A percentile compares a stretch with the other conserved stretches of the same genome.
phyloP scores from a whole-genome alignment of 2,329 filamentous ascomycete species.

The Stagonosporopsis tanaceti region DNA sequence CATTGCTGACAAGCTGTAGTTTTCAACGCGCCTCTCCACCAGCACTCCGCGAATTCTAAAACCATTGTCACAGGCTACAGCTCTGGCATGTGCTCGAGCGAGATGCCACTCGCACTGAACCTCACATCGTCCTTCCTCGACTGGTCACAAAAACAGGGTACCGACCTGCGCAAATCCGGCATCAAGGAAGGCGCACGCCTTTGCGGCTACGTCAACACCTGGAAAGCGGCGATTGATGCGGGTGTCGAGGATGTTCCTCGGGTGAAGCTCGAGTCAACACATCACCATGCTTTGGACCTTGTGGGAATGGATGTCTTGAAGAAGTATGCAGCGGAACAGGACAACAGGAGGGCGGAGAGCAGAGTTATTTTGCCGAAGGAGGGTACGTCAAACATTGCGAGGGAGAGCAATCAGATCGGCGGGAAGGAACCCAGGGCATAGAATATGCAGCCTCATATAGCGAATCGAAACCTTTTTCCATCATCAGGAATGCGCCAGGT shows the following conservation, averaged over 20 bases:
- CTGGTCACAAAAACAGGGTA: conserved; percentile 63
- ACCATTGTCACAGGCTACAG: conserved; percentile 17
- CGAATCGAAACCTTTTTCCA: too few relatives aligned
- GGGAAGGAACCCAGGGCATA: conserved; percentile 37
- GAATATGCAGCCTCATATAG: not conserved
- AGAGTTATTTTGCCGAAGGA: conserved; percentile 21
- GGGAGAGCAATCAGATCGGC: conserved; percentile 35
- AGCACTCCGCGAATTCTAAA: conserved; percentile 24
- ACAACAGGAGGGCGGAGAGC: conserved; percentile 24
- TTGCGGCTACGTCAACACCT: conserved; percentile 65
- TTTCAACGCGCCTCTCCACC: conserved; percentile 35
- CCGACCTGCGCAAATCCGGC: conserved; percentile 63
- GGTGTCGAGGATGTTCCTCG: conserved; percentile 42
- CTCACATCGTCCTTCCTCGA: conserved; percentile 68
- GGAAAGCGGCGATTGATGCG: conserved; percentile 56
- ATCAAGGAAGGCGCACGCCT: conserved; percentile 65
- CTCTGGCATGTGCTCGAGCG: conserved; percentile 29
- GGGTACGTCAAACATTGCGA: conserved; percentile 17
- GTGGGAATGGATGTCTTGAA: conserved; percentile 58
- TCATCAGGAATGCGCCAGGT: too few relatives aligned
- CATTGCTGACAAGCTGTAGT: conserved; percentile 21
- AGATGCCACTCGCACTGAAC: conserved; percentile 59
- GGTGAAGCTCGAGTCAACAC: conserved; percentile 60
- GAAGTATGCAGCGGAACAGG: conserved; percentile 54
- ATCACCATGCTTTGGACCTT: conserved; percentile 58